Evolutionary conservation across 2,329 filamentous ascomycete species (phyloP).

Genomic region (Ophiostoma himal-ulmi): DNA sequence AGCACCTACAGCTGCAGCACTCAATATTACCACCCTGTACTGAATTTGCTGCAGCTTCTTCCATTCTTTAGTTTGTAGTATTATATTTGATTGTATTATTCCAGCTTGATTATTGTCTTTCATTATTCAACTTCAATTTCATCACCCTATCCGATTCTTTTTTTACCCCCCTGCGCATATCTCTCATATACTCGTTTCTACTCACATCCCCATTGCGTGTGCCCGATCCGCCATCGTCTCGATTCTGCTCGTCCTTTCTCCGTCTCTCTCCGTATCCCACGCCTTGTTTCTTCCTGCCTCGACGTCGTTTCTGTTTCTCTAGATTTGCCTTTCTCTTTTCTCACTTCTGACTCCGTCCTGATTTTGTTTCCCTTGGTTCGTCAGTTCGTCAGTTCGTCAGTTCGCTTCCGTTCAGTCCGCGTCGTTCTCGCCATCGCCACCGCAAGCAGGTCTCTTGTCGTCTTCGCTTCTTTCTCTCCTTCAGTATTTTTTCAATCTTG

Average conservation of each 20-base stretch:
- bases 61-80: neutral
- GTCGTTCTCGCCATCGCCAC: constrained; percentile 3
- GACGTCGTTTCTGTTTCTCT: neutral
- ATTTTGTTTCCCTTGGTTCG: neutral
- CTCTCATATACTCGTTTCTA: neutral
- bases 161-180: neutral
- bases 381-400: neutral
- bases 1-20: neutral
- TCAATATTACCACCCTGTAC: neutral
- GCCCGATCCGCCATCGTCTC: neutral
- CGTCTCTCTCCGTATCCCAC: neutral
- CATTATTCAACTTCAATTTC: neutral
- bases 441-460: constrained; percentile 14
- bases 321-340: constrained; percentile 6
- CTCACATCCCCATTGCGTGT: neutral
- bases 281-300: constrained; percentile 1
- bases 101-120: neutral
- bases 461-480: constrained; percentile 12
- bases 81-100: neutral
- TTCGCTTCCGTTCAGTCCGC: constrained; percentile 2
- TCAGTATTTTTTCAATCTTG: neutral
- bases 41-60: neutral
- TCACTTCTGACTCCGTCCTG: neutral
- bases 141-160: neutral
- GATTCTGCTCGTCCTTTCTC: neutral